Conservation (phyloP, 163 green algal species). For the Scenedesmus sp. region DNA sequence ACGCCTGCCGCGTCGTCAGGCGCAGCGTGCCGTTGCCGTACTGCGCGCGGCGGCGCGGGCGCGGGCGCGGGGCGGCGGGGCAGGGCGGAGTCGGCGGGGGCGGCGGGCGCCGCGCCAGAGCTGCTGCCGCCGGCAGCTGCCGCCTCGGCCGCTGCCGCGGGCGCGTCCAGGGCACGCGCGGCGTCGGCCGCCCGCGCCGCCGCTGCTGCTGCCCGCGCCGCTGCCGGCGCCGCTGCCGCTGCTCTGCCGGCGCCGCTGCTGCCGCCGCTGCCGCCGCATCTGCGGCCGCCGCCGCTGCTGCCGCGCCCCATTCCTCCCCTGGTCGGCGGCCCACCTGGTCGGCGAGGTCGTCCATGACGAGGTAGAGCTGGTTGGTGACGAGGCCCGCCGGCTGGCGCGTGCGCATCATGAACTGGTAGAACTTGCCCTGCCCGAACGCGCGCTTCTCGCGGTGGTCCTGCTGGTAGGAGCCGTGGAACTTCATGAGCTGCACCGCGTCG, state of each 20-base stretch:
- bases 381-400: slow-evolving; percentile 90
- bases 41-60: slow-evolving; percentile 71
- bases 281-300: no score
- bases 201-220: no score
- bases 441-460: slow-evolving; percentile 96
- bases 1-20: slow-evolving; percentile 98
- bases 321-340: slow-evolving; percentile 81
- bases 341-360: slow-evolving; percentile 98
- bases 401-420: slow-evolving; percentile 99
- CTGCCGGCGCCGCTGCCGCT: not conserved
- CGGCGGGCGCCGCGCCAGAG: no score
- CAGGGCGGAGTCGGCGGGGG: no score
- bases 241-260: no score
- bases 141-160: no score
- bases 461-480: slow-evolving; percentile 98
- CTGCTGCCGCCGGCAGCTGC: not conserved
- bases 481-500: slow-evolving; percentile 97
- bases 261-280: no score
- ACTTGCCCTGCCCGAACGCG: slow-evolving; percentile 91
- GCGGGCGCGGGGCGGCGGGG: no score
- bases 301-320: no score
- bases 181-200: no score
- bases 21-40: slow-evolving; percentile 98
- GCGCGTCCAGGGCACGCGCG: no score
- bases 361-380: slow-evolving; percentile 96